Percentiles rank a stretch among this genome's conserved stretches.
Conservation (phyloP, 176 grass and related monocot species). For the Puccinellia tenuiflora region DNA sequence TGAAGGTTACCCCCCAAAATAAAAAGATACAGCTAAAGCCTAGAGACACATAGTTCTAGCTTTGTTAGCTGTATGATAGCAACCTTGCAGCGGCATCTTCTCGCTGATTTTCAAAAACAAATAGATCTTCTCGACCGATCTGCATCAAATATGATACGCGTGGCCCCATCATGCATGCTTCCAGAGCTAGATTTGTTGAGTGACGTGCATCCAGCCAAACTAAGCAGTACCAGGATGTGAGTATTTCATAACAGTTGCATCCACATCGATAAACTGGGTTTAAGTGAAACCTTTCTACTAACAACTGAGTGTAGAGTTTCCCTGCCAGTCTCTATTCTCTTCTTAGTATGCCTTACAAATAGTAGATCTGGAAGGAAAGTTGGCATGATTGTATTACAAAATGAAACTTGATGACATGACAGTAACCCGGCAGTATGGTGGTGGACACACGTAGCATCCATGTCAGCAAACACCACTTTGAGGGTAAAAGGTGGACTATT, state of each 20-base stretch:
- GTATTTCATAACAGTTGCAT: not conserved
- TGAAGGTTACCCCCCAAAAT: not conserved
- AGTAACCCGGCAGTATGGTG: not conserved
- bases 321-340: too few relatives aligned
- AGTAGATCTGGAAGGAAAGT: not conserved
- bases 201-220: not conserved
- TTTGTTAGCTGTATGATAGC: conserved; percentile 1
- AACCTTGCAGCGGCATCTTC: not conserved
- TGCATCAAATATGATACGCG: not conserved
- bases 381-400: not conserved
- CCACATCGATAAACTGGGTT: not conserved
- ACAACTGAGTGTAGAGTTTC: not conserved
- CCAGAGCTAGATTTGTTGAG: not conserved
- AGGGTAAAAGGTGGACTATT: not conserved
- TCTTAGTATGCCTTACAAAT: too few relatives aligned
- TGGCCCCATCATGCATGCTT: not conserved
- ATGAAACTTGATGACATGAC: not conserved
- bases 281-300: not conserved
- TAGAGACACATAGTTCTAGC: not conserved
- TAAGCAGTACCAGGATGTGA: not conserved
- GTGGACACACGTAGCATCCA: not conserved
- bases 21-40: not conserved
- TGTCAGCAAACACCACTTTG: not conserved
- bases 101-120: not conserved
- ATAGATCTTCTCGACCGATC: not conserved